A percentile compares a stretch with the other conserved stretches of the same genome.
Evolutionary conservation across 1,139 yeast genomes (phyloP).

Genomic region (Diutina siamensis): DNA sequence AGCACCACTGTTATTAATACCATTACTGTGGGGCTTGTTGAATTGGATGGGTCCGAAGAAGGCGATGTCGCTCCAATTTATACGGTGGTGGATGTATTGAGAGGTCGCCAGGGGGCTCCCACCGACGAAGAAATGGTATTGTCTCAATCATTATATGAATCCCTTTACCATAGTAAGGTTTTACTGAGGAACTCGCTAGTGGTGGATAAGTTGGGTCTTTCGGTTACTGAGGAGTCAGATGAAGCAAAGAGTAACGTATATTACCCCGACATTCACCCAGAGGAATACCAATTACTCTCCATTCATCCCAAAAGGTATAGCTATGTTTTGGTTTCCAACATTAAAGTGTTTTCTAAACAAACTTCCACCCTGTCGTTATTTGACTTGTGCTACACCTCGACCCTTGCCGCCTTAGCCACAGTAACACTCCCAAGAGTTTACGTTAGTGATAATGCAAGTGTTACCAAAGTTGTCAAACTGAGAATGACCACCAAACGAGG

Average conservation of each 20-base stretch:
- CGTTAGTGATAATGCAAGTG: slow-evolving; percentile 37
- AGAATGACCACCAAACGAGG: slow-evolving; percentile 41
- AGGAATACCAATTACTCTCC: slow-evolving; percentile 13
- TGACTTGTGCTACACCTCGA: slow-evolving; percentile 66
- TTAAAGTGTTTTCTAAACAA: slow-evolving; percentile 53
- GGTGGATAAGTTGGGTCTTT: slow-evolving; percentile 36
- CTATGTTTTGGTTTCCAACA: slow-evolving; percentile 59
- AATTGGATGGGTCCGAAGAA: slow-evolving; percentile 13
- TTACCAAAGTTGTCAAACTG: slow-evolving; percentile 38
- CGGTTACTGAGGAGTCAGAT: slow-evolving; percentile 29
- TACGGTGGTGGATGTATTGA: slow-evolving; percentile 71
- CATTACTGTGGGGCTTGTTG: slow-evolving; percentile 60
- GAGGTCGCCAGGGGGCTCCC: slow-evolving; percentile 75
- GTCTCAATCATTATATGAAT: slow-evolving; percentile 58
- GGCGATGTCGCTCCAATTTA: slow-evolving; percentile 33
- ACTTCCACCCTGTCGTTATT: slow-evolving; percentile 64
- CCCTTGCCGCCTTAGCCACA: slow-evolving; percentile 50
- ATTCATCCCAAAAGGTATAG: slow-evolving; percentile 27
- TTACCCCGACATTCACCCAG: slow-evolving; percentile 20
- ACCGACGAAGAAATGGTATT: slow-evolving; percentile 83
- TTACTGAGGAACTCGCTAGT: slow-evolving; percentile 34
- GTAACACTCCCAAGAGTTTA: slow-evolving; percentile 59
- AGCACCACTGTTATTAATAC: slow-evolving; percentile 68
- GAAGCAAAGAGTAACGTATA: slow-evolving; percentile 16
- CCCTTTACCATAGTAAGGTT: slow-evolving; percentile 42